Evolutionary conservation across 768 basidiomycete species (phyloP).

Genomic region (Rhodotorula toruloides): DNA sequence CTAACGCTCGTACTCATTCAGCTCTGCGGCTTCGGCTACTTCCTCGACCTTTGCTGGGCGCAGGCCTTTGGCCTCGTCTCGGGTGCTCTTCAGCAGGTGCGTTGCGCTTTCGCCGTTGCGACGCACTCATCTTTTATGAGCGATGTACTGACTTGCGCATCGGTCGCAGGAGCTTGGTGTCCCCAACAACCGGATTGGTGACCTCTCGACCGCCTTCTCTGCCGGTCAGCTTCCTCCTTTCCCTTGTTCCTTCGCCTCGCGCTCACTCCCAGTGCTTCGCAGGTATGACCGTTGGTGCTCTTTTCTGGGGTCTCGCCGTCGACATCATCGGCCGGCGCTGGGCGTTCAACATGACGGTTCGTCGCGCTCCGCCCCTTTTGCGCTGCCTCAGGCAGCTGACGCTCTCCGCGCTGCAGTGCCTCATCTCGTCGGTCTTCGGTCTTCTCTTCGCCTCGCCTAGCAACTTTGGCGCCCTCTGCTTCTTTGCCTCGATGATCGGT

Average conservation of each 20-base stretch:
- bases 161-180: conserved; percentile 44
- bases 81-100: conserved; percentile 25
- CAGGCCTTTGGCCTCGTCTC: conserved; percentile 45
- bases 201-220: conserved; percentile 46
- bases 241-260: not conserved
- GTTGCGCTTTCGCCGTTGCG: not conserved
- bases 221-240: conserved; percentile 38
- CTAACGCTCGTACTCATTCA: not conserved
- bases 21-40: conserved; percentile 48
- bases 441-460: conserved; percentile 46
- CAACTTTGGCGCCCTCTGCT: conserved; percentile 48
- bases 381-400: conserved; percentile 21
- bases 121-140: not conserved
- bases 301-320: conserved; percentile 45
- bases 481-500: conserved; percentile 42
- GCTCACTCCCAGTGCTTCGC: not conserved
- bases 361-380: too few relatives aligned
- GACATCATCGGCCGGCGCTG: conserved; percentile 45
- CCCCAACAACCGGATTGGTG: conserved; percentile 38
- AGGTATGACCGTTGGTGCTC: conserved; percentile 42
- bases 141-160: too few relatives aligned
- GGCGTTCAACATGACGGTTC: conserved; percentile 47
- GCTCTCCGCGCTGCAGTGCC: conserved; percentile 25
- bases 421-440: conserved; percentile 48
- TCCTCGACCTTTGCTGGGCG: conserved; percentile 47